Conservation (phyloP, 2,329 filamentous ascomycete genomes). For the Chalaropsis thielavioides region DNA sequence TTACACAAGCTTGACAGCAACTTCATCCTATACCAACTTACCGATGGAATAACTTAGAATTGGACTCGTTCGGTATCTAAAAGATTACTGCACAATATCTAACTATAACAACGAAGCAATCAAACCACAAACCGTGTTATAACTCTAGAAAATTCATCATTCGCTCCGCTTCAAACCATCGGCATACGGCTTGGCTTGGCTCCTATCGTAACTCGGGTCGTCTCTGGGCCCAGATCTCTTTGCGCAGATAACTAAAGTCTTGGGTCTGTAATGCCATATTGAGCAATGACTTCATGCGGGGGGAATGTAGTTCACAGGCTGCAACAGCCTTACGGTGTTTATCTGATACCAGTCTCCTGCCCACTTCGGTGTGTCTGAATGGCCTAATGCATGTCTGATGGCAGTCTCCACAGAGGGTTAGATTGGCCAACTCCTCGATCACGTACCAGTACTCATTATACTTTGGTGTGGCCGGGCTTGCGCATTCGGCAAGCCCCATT, state of each 20-base stretch:
- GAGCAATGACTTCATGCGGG: conserved; percentile 64
- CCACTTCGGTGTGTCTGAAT: conserved; percentile 53
- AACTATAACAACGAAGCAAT: not conserved
- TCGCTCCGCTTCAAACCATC: not conserved
- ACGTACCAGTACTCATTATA: conserved; percentile 60
- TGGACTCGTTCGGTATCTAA: not conserved
- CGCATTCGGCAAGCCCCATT: conserved; percentile 24
- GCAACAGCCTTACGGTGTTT: conserved; percentile 46
- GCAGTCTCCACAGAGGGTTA: conserved; percentile 79
- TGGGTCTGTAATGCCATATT: conserved; percentile 32
- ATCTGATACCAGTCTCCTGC: conserved; percentile 41
- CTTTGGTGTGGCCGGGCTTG: conserved; percentile 49
- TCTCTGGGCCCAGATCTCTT: conserved; percentile 15
- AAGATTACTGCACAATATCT: not conserved
- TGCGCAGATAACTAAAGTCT: conserved; percentile 8
- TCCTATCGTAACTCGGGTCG: conserved; percentile 11
- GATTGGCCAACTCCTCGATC: conserved; percentile 58
- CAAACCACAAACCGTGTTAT: not conserved
- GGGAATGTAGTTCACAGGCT: conserved; percentile 63
- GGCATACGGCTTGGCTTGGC: not conserved
- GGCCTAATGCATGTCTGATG: conserved; percentile 47
- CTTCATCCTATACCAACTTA: not conserved
- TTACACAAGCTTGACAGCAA: not conserved
- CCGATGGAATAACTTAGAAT: not conserved
- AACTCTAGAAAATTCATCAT: not conserved